Evolutionary conservation across 176 grass and related monocot species (phyloP).

Genomic region (Areca catechu): DNA sequence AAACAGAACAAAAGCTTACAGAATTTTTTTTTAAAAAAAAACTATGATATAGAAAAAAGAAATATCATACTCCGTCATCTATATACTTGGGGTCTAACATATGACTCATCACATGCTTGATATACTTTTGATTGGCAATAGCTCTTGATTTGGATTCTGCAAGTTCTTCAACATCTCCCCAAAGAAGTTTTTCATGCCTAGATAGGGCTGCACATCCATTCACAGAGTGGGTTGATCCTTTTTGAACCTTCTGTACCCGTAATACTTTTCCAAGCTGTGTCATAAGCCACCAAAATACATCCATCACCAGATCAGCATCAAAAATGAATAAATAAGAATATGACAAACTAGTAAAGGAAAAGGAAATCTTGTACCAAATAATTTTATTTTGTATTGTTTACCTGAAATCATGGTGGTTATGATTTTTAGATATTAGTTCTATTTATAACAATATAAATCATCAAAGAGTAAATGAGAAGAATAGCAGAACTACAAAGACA

Average conservation of each 20-base stretch:
- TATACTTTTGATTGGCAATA: slow-evolving; percentile 51
- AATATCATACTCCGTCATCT: slow-evolving; percentile 48
- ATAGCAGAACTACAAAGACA: too few species aligned
- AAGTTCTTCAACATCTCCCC: slow-evolving; percentile 52
- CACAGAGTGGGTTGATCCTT: slow-evolving; percentile 24
- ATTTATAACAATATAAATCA: too few species aligned
- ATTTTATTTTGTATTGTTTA: too few species aligned
- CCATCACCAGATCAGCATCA: neutral
- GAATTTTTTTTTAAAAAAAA: too few species aligned
- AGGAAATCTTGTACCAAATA: neutral
- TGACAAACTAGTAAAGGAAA: neutral
- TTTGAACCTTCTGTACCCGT: slow-evolving; percentile 57
- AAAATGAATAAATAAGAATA: neutral
- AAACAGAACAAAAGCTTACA: too few species aligned
- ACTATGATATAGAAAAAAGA: too few species aligned
- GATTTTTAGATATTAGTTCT: too few species aligned
- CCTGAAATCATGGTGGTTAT: too few species aligned
- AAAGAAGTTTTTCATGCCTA: slow-evolving; percentile 59
- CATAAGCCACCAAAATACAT: neutral
- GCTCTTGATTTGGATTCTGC: slow-evolving; percentile 46
- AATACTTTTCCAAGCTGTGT: slow-evolving; percentile 75
- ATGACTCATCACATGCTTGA: slow-evolving; percentile 53
- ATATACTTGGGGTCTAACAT: slow-evolving; percentile 53
- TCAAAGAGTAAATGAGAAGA: too few species aligned
- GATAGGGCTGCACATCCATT: slow-evolving; percentile 43